A percentile compares a stretch with the other conserved stretches of the same genome.
These are phyloP conservation scores for Plantago rigida DNA, from an alignment of 305 asterid genomes.

Conservation along the genomic window DNA sequence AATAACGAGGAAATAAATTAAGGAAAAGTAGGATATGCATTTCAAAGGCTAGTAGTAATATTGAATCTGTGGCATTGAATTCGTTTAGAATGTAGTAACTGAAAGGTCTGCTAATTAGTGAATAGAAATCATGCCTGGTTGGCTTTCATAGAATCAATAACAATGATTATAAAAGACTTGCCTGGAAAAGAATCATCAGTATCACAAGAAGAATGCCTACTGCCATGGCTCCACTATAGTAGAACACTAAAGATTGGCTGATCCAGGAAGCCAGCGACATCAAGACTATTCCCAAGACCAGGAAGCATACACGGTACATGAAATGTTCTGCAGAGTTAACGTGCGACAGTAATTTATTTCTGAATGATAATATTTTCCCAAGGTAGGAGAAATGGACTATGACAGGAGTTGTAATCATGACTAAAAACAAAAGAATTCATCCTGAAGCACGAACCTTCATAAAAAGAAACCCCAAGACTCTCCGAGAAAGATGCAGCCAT, in stretches of 20 bases:
- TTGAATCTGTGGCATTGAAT: too few species aligned
- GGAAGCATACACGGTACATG: slow-evolving; percentile 53
- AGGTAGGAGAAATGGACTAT: not conserved
- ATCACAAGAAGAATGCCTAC: slow-evolving; percentile 69
- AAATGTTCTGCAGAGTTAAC: slow-evolving; percentile 53
- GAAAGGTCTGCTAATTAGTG: too few species aligned
- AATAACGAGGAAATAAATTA: slow-evolving; percentile 10
- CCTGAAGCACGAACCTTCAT: slow-evolving; percentile 56
- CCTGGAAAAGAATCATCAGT: slow-evolving; percentile 88
- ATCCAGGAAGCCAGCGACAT: slow-evolving; percentile 60
- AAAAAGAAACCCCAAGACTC: slow-evolving; percentile 56
- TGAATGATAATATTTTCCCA: slow-evolving; percentile 6
- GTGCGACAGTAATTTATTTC: slow-evolving; percentile 4
- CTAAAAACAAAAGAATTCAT: not conserved
- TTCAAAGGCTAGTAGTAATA: not conserved
- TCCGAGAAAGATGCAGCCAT: slow-evolving; percentile 43
- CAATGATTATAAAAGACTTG: not conserved
- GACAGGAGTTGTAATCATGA: too few species aligned
- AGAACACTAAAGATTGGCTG: slow-evolving; percentile 71
- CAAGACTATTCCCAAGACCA: slow-evolving; percentile 50
- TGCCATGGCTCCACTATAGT: slow-evolving; percentile 74
- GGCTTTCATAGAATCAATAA: too few species aligned
- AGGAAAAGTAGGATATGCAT: slow-evolving; percentile 4
- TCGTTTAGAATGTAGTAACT: too few species aligned
- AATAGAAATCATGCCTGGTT: too few species aligned